Conservation (phyloP, 2,329 filamentous ascomycete genomes). For the Colletotrichum sp. region DNA sequence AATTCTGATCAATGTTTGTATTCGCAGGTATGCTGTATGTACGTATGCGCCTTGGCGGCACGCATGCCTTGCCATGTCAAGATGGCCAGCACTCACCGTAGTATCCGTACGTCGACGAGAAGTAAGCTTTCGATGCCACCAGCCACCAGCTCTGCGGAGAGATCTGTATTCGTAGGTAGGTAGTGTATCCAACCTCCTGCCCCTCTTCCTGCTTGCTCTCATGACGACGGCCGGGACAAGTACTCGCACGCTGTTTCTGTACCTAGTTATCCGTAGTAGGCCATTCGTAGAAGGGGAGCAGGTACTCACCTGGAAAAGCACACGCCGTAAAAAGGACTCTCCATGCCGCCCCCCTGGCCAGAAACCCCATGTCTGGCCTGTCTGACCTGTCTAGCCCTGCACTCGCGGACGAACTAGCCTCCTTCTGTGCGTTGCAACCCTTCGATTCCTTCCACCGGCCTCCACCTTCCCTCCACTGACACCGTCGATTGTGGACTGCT, state of each 20-base stretch:
- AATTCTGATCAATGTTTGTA: neutral
- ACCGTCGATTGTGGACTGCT: slow-evolving; percentile 9
- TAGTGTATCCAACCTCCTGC: neutral
- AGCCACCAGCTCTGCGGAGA: neutral
- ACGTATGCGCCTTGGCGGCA: neutral
- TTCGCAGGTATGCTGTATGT: neutral
- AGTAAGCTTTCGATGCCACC: neutral
- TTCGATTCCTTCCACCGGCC: slow-evolving; percentile 20
- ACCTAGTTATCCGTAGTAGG: neutral
- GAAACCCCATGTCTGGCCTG: slow-evolving; percentile 17
- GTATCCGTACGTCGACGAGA: neutral
- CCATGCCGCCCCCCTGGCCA: slow-evolving; percentile 7
- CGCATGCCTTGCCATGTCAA: neutral
- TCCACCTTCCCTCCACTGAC: slow-evolving; percentile 17
- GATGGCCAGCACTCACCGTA: neutral
- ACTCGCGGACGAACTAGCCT: slow-evolving; percentile 16
- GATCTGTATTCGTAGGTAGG: neutral
- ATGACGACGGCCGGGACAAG: neutral
- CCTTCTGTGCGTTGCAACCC: slow-evolving; percentile 21
- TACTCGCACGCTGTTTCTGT: neutral
- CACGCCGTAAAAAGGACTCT: neutral
- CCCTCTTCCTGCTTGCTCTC: neutral
- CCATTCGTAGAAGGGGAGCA: neutral
- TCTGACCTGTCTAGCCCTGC: slow-evolving; percentile 18
- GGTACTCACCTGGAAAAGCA: neutral